A percentile compares a stretch with the other conserved stretches of the same genome.
Evolutionary conservation across 1,284 basidiomycete genomes (phyloP).

Genomic region (Leccinum solheimii): DNA sequence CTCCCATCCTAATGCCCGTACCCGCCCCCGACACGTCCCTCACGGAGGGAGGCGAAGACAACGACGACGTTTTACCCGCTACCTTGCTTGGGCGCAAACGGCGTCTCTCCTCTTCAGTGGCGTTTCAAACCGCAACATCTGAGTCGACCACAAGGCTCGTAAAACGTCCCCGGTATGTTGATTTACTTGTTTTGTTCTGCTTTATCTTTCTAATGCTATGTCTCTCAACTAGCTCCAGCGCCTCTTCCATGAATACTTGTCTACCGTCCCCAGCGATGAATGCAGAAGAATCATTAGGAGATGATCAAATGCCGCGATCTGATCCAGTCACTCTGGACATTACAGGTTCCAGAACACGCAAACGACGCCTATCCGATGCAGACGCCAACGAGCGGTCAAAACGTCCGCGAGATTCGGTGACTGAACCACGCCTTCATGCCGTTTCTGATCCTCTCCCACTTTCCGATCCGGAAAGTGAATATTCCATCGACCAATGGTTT

Average conservation of each 20-base stretch:
- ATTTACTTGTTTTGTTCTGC: too few relatives aligned
- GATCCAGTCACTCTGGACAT: too few relatives aligned
- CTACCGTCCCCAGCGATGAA: constrained; percentile 13
- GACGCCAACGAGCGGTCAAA: constrained; percentile 21
- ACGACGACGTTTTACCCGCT: constrained; percentile 2
- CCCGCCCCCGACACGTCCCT: not conserved
- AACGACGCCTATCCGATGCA: constrained; percentile 37
- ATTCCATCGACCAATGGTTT: constrained; percentile 29
- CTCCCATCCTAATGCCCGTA: not conserved
- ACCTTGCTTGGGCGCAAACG: constrained; percentile 23
- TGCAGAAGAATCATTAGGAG: not conserved
- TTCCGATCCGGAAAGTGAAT: constrained; percentile 6
- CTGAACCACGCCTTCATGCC: not conserved
- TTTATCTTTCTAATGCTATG: not conserved
- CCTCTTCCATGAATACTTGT: not conserved
- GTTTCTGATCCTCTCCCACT: constrained; percentile 33
- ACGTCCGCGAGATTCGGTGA: not conserved
- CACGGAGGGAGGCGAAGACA: constrained; percentile 6
- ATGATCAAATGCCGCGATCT: not conserved
- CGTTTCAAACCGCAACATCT: not conserved
- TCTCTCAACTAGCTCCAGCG: not conserved
- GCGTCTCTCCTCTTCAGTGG: not conserved
- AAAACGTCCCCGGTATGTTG: not conserved
- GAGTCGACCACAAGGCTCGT: not conserved
- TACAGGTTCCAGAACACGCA: constrained; percentile 11